phyloP scores from a whole-genome alignment of 2,329 filamentous ascomycete species.

The Epichloe gansuensis region DNA sequence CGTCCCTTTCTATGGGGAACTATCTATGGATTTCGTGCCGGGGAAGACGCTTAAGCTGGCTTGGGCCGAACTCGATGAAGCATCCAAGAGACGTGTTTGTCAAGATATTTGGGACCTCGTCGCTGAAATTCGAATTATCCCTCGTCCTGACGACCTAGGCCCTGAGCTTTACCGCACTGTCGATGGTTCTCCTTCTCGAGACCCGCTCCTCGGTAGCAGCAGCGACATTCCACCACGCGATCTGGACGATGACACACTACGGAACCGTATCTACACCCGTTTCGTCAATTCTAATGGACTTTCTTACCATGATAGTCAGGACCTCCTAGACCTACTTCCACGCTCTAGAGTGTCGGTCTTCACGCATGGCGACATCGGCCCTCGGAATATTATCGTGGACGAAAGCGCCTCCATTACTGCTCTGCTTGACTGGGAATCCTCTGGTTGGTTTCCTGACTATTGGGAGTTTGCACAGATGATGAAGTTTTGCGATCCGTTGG shows the following conservation, averaged over 20 bases:
- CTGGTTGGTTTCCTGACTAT: slow-evolving; percentile 7
- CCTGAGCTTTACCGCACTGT: slow-evolving; percentile 7
- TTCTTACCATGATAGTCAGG: slow-evolving; percentile 4
- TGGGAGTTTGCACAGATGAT: slow-evolving; percentile 8
- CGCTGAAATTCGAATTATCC: slow-evolving; percentile 5
- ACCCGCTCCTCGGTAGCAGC: slow-evolving; percentile 1
- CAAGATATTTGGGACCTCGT: slow-evolving; percentile 7
- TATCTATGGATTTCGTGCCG: slow-evolving; percentile 6
- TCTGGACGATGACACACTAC: slow-evolving; percentile 6
- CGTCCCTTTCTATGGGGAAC: slow-evolving; percentile 2
- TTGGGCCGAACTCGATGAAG: slow-evolving; percentile 6
- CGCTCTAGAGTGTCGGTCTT: slow-evolving; percentile 4
- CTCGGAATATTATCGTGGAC: slow-evolving; percentile 6
- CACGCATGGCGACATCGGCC: slow-evolving; percentile 7
- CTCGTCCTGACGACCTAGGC: slow-evolving; percentile 5
- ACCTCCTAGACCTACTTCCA: slow-evolving; percentile 1
- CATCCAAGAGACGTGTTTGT: slow-evolving; percentile 7
- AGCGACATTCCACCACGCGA: slow-evolving; percentile 4
- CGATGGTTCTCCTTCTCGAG: slow-evolving; percentile 5
- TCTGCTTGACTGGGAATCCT: slow-evolving; percentile 5
- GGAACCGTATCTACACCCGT: slow-evolving; percentile 6
- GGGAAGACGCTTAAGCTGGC: slow-evolving; percentile 3
- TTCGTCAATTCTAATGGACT: slow-evolving; percentile 7
- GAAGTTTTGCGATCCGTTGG: slow-evolving; percentile 5
- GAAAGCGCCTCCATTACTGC: slow-evolving; percentile 1